A percentile compares a stretch with the other conserved stretches of the same genome.
phyloP scores from a whole-genome alignment of 495 filamentous ascomycete species.

The Hypoxylon rickii region DNA sequence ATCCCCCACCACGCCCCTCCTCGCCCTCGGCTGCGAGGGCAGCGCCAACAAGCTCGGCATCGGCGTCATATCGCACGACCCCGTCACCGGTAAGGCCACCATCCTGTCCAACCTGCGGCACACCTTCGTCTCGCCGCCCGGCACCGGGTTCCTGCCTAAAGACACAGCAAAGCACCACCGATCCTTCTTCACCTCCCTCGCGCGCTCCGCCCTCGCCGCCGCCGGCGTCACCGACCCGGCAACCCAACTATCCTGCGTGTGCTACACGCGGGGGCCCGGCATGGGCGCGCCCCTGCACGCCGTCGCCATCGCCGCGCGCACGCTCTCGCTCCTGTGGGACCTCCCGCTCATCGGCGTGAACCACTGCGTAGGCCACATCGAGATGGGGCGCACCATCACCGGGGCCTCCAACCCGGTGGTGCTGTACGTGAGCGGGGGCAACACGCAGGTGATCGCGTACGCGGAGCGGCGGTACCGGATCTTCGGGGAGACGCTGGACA shows the following conservation, averaged over 20 bases:
- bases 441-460: constrained; percentile 98
- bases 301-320: constrained; percentile 83
- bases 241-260: constrained; percentile 82
- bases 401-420: constrained; percentile 91
- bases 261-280: constrained; percentile 92
- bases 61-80: constrained; percentile 84
- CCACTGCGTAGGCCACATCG: constrained; percentile 97
- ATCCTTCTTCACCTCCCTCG: constrained; percentile 76
- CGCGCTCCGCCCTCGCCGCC: constrained; percentile 74
- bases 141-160: constrained; percentile 93
- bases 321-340: constrained; percentile 81
- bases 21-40: constrained; percentile 92
- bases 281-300: constrained; percentile 96
- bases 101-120: constrained; percentile 94
- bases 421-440: constrained; percentile 93
- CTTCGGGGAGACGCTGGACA: constrained; percentile 96
- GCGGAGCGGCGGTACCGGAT: constrained; percentile 92
- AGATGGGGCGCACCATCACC: constrained; percentile 96
- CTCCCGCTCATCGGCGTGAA: constrained; percentile 90
- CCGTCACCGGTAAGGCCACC: constrained; percentile 59
- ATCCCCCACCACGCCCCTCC: constrained; percentile 46
- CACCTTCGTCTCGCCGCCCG: constrained; percentile 89
- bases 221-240: constrained; percentile 58
- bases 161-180: constrained; percentile 94
- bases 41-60: constrained; percentile 98